These are phyloP conservation scores for Citropsis articulata DNA, from an alignment of 345 rosid species.

Conservation along the genomic window DNA sequence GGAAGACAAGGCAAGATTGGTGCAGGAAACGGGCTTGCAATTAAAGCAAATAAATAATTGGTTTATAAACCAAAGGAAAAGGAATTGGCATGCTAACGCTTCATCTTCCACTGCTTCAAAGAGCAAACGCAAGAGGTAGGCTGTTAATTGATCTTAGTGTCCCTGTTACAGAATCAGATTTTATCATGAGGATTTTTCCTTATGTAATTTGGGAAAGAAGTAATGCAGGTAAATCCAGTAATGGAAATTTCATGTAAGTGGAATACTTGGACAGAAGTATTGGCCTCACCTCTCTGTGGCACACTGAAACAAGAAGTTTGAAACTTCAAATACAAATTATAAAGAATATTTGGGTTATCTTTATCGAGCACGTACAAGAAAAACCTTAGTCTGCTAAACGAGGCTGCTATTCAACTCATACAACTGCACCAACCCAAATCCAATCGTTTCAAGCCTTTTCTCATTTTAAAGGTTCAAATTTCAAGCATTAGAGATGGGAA, in stretches of 20 bases:
- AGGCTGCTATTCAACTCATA: background rate
- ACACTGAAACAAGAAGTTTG: background rate
- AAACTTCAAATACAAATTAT: background rate
- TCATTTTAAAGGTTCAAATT: conserved; percentile 6
- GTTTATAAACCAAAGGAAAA: conserved; percentile 90
- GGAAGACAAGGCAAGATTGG: conserved; percentile 79
- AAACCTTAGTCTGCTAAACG: conserved; percentile 4
- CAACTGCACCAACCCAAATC: conserved; percentile 4
- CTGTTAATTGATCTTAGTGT: background rate
- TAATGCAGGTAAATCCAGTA: conserved; percentile 35
- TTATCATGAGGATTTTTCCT: background rate
- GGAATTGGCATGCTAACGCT: conserved; percentile 79
- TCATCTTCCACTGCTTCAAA: conserved; percentile 55
- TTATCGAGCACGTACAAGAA: background rate
- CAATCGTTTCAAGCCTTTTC: background rate
- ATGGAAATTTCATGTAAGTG: conserved; percentile 20
- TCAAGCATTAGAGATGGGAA: conserved; percentile 7
- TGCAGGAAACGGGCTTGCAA: conserved; percentile 81
- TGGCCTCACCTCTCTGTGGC: background rate
- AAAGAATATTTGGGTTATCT: background rate
- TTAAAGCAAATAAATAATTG: conserved; percentile 87
- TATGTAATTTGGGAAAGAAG: conserved; percentile 16
- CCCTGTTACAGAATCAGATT: conserved; percentile 1
- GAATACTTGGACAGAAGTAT: background rate
- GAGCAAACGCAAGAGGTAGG: conserved; percentile 83